Evolutionary conservation across 306 rosid genomes (phyloP).

Genomic region (Sindora glabra): DNA sequence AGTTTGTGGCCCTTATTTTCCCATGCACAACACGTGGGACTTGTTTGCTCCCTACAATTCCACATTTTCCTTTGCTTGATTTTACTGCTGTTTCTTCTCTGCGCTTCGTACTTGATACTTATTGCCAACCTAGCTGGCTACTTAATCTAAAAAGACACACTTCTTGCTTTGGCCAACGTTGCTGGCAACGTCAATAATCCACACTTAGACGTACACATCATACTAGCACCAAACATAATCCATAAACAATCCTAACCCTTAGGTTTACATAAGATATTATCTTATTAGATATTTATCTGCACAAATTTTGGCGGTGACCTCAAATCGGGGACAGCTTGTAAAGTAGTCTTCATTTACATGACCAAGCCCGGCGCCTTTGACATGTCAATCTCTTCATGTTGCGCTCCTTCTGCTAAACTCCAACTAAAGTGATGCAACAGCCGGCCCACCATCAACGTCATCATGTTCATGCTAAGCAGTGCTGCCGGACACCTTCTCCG

Average conservation of each 20-base stretch:
- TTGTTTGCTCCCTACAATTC: conserved; percentile 12
- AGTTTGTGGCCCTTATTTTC: conserved; percentile 20
- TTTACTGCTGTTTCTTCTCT: too few species aligned
- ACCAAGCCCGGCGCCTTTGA: conserved; percentile 37
- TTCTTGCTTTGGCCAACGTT: too few species aligned
- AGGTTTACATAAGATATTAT: conserved; percentile 22
- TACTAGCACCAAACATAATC: conserved; percentile 12
- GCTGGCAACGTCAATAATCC: neutral
- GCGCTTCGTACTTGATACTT: too few species aligned
- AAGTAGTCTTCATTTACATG: conserved; percentile 40
- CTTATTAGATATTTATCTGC: neutral
- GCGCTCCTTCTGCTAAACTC: conserved; percentile 21
- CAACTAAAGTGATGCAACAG: conserved; percentile 45
- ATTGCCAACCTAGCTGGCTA: too few species aligned
- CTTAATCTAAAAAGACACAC: too few species aligned
- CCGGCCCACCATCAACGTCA: conserved; percentile 47
- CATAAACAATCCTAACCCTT: conserved; percentile 19
- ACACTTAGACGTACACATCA: neutral
- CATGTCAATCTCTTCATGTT: conserved; percentile 42
- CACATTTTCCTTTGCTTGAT: neutral
- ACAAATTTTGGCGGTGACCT: conserved; percentile 31
- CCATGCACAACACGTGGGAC: conserved; percentile 29
- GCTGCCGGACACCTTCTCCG: conserved; percentile 45
- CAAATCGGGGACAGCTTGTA: conserved; percentile 34
- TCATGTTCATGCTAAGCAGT: conserved; percentile 42